Conservation (phyloP, 495 filamentous ascomycete genomes). For the Tuber microsphaerosporum region DNA sequence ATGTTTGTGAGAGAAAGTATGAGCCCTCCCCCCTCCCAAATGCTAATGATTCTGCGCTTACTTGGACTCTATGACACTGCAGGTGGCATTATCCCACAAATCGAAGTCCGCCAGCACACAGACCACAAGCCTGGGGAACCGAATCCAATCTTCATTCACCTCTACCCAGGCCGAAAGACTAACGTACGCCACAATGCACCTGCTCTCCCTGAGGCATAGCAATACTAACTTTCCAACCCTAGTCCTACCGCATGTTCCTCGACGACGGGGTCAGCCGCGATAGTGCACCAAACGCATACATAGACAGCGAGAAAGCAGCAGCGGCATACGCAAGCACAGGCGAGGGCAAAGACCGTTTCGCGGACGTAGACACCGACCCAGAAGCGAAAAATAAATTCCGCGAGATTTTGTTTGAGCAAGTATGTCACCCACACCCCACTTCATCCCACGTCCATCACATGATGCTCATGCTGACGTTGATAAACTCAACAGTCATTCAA, state of each 20-base stretch:
- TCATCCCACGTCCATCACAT: background rate
- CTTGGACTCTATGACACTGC: background rate
- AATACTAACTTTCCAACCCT: background rate
- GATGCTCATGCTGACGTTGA: background rate
- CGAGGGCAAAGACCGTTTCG: constrained; percentile 4
- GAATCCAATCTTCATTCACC: constrained; percentile 14
- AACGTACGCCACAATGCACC: background rate
- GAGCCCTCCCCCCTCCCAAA: background rate
- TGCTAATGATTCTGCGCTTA: background rate
- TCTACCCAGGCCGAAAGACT: constrained; percentile 15
- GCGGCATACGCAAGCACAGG: background rate
- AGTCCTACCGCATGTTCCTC: constrained; percentile 21
- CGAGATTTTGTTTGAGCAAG: constrained; percentile 11
- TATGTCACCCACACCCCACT: background rate
- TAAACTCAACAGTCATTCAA: background rate
- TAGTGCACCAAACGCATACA: constrained; percentile 10
- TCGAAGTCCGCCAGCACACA: constrained; percentile 14
- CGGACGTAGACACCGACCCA: constrained; percentile 13
- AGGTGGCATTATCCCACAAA: constrained; percentile 24
- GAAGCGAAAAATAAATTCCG: constrained; percentile 16
- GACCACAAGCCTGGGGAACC: constrained; percentile 5
- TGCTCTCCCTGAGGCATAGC: background rate
- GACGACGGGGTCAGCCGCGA: constrained; percentile 22
- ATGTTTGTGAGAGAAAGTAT: constrained; percentile 28
- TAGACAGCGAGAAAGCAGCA: constrained; percentile 5